These are phyloP conservation scores for Sequoiadendron giganteum DNA, from an alignment of 75 land plant genomes.

Conservation along the genomic window DNA sequence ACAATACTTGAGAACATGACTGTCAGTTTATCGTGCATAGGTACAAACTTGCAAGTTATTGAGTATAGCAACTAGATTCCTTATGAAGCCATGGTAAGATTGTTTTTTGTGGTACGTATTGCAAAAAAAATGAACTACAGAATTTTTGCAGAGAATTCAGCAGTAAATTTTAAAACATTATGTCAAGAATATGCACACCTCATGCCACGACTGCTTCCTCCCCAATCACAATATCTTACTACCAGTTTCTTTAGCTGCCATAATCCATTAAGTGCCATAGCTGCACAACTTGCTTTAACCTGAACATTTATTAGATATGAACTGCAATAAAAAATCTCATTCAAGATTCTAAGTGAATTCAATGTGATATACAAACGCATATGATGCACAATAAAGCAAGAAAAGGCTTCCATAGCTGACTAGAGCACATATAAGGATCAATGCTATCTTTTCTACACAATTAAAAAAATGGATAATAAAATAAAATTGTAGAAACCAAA, in stretches of 20 bases:
- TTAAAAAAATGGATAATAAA: background rate
- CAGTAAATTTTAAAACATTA: background rate
- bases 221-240: conserved; percentile 79
- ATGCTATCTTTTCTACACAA: background rate
- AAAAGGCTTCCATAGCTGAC: background rate
- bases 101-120: background rate
- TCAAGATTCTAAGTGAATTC: background rate
- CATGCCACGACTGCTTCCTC: conserved; percentile 88
- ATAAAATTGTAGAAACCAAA: background rate
- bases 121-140: background rate
- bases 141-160: background rate
- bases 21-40: background rate
- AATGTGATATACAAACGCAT: background rate
- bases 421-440: background rate
- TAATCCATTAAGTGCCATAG: conserved; percentile 73
- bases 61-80: too few relatives aligned
- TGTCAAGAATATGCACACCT: conserved; percentile 34
- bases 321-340: background rate
- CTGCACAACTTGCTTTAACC: background rate
- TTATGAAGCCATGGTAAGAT: too few relatives aligned
- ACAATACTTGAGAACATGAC: background rate
- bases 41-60: background rate
- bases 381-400: background rate
- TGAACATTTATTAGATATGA: background rate
- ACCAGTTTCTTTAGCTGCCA: conserved; percentile 92